These are phyloP conservation scores for Salix arbutifolia DNA, from an alignment of 345 rosid species.

Conservation along the genomic window DNA sequence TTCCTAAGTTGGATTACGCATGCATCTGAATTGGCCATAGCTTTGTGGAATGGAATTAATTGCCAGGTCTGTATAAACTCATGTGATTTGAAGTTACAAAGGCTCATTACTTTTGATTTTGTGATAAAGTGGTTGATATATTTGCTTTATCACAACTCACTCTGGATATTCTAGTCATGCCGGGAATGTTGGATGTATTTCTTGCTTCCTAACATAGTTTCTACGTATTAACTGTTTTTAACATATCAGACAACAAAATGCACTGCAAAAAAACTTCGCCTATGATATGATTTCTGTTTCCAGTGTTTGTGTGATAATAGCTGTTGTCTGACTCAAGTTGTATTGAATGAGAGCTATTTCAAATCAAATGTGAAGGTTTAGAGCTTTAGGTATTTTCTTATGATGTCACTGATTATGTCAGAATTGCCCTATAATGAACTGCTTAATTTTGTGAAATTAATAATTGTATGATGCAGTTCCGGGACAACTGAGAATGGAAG, in stretches of 20 bases:
- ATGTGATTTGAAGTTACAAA: not conserved
- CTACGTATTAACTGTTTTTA: not conserved
- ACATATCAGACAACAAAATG: not conserved
- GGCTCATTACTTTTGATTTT: not conserved
- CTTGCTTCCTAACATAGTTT: not conserved
- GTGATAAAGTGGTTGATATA: not conserved
- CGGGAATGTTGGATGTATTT: not conserved
- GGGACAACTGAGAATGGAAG: constrained; percentile 23
- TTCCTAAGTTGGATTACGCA: not conserved
- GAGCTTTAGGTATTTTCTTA: too few species aligned
- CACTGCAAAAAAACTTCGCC: not conserved
- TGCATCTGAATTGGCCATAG: not conserved
- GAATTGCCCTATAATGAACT: not conserved
- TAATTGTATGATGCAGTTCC: constrained; percentile 27
- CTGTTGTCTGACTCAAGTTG: not conserved
- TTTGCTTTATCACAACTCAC: not conserved
- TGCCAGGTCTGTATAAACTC: not conserved
- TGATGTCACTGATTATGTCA: not conserved
- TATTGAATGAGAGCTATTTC: not conserved
- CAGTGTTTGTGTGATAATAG: not conserved
- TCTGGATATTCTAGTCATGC: not conserved
- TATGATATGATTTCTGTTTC: not conserved
- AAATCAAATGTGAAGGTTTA: not conserved
- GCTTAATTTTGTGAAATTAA: constrained; percentile 1
- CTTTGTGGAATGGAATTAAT: not conserved